These are phyloP conservation scores for Penicillium lividum DNA, from an alignment of 495 filamentous ascomycete species.

Conservation along the genomic window DNA sequence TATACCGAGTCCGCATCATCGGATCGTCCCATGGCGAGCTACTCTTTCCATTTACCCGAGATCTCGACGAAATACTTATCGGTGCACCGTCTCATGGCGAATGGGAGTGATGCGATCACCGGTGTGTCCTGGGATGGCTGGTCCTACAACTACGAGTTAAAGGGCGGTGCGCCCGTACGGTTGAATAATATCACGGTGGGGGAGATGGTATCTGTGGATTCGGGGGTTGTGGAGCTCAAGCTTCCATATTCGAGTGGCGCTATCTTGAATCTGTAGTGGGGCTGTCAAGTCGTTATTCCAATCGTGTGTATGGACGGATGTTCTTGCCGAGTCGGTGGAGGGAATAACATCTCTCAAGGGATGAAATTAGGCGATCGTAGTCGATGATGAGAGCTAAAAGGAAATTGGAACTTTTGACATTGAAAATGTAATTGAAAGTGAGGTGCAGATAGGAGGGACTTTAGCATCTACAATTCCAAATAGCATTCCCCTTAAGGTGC, in stretches of 20 bases:
- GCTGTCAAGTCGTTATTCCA: no score
- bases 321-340: no score
- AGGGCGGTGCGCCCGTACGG: slow-evolving; percentile 54
- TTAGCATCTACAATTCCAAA: background rate
- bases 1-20: slow-evolving; percentile 40
- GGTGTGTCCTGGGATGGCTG: slow-evolving; percentile 63
- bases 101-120: slow-evolving; percentile 63
- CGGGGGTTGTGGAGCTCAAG: slow-evolving; percentile 46
- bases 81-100: slow-evolving; percentile 56
- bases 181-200: slow-evolving; percentile 58
- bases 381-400: no score
- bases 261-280: slow-evolving; percentile 43
- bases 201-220: slow-evolving; percentile 48
- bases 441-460: no score
- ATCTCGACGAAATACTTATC: slow-evolving; percentile 18
- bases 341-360: no score
- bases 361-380: no score
- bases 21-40: slow-evolving; percentile 37
- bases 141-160: slow-evolving; percentile 64
- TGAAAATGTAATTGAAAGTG: no score
- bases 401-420: no score
- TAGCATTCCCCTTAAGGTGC: background rate
- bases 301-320: no score
- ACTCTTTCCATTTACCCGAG: slow-evolving; percentile 46
- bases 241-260: slow-evolving; percentile 52